Evolutionary conservation across 2,329 filamentous ascomycete genomes (phyloP).

Genomic region (Trichoderma atrobrunneum): DNA sequence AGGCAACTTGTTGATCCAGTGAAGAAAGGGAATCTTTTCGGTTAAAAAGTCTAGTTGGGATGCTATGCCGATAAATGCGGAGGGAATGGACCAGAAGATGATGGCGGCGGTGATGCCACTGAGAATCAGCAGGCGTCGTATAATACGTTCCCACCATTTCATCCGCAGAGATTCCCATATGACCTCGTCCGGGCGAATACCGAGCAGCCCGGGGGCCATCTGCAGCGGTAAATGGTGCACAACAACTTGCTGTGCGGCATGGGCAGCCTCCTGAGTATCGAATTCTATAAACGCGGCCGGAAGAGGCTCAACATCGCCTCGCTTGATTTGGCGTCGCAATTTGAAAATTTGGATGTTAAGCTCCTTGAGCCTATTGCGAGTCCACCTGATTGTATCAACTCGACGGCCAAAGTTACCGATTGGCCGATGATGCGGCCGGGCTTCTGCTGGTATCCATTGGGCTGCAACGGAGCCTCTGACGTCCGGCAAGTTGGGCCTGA

Average conservation of each 20-base stretch:
- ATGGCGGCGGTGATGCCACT: conserved; percentile 75
- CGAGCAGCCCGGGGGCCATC: conserved; percentile 82
- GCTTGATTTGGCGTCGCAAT: conserved; percentile 70
- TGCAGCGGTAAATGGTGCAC: conserved; percentile 84
- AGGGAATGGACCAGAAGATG: conserved; percentile 77
- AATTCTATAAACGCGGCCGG: conserved; percentile 92
- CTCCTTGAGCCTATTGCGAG: conserved; percentile 52
- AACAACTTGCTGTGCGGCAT: conserved; percentile 81
- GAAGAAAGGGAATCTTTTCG: conserved; percentile 64
- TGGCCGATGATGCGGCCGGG: conserved; percentile 70
- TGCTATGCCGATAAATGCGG: conserved; percentile 78
- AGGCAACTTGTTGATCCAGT: conserved; percentile 71
- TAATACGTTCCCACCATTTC: conserved; percentile 79
- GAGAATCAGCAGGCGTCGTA: conserved; percentile 67
- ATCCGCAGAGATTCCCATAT: conserved; percentile 85
- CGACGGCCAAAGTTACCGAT: conserved; percentile 75
- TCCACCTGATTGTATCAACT: conserved; percentile 93
- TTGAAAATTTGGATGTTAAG: conserved; percentile 50
- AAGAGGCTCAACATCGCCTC: conserved; percentile 65
- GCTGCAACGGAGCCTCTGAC: conserved; percentile 57
- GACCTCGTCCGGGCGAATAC: conserved; percentile 76
- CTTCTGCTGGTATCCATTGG: conserved; percentile 69
- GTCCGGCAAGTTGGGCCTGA: conserved; percentile 36
- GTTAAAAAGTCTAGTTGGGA: conserved; percentile 77
- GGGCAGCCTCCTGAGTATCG: conserved; percentile 74